Evolutionary conservation across 164 flowering plant species (phyloP), one percentile per base, ranked within the genome.

Genomic region (Chimonanthus praecox): DNA sequence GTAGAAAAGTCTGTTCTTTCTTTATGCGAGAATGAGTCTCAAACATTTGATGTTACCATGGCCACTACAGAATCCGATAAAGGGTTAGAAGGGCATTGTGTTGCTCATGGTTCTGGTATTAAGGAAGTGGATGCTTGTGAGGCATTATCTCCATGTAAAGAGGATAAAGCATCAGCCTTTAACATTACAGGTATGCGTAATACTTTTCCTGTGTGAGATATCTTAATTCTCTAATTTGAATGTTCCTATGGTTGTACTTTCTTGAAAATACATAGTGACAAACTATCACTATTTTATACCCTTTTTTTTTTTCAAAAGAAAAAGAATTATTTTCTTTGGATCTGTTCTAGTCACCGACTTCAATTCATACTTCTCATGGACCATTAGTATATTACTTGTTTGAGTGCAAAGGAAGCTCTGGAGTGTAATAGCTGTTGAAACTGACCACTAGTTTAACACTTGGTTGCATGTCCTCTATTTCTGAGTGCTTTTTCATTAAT

Each of bases 91-190:
- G 49, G 4, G 46, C 45, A 21, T 65, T 4, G 77, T 68, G 75
- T 61, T 66, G 8, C 50, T 9, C 51, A 21, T 77, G 80, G 67
- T 58, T 68, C 76, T 60, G 67, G 48, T 61, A 46, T 15, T 18
- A 63, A 73, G 64, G 77, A 72, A 74, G 76, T 64, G 62, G 75
- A 68, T 21, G 71, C 21, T 54, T 72, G 80, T 68, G 78, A 48
- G 71, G 62, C 51, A 65, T 69, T 71, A n/a, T 68, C 18, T 49
- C 69, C 68, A 63, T 58, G 7, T 20, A 78, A 72, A 47, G 77
- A 67, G 33, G 4, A 5, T 67, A 69, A 73, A 71, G 76, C 18
- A 64, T 63, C 70, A 18, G 69, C 79, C 0, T 4, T 66, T 49
- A 21, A 50, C n/a, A 54, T 54, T 68, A 16, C 65, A 72, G 80